Conservation (phyloP, 2,329 filamentous ascomycete species). For the Apiospora pterosperma region DNA sequence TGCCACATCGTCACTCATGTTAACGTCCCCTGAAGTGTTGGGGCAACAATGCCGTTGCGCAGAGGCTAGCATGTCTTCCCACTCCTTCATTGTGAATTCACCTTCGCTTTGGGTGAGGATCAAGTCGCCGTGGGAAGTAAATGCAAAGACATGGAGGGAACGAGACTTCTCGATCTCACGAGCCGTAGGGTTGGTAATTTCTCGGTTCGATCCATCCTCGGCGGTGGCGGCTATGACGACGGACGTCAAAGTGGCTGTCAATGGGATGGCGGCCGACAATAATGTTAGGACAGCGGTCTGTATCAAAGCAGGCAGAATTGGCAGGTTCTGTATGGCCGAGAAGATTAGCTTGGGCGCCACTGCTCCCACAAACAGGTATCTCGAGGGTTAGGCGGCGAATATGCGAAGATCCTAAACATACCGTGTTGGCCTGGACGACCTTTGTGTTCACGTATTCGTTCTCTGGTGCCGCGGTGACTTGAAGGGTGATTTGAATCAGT, state of each 20-base stretch:
- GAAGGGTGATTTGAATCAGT: conserved; percentile 78
- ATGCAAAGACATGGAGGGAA: conserved; percentile 81
- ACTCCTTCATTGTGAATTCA: conserved; percentile 69
- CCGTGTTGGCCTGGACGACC: conserved; percentile 56
- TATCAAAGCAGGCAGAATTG: conserved; percentile 76
- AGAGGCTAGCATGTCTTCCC: conserved; percentile 65
- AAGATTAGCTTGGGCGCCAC: background rate
- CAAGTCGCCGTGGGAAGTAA: conserved; percentile 70
- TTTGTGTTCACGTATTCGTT: conserved; percentile 62
- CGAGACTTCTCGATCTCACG: conserved; percentile 58
- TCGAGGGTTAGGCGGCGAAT: background rate
- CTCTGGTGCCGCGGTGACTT: conserved; percentile 66
- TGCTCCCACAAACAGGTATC: background rate
- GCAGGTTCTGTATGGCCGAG: conserved; percentile 57
- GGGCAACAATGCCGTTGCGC: conserved; percentile 64
- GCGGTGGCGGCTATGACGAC: conserved; percentile 58
- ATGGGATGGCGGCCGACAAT: conserved; percentile 76
- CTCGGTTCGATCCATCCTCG: conserved; percentile 34
- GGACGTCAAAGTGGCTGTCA: conserved; percentile 69
- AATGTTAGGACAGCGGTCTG: conserved; percentile 77
- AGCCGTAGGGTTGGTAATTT: conserved; percentile 59
- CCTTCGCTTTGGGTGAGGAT: conserved; percentile 82
- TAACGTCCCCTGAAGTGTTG: conserved; percentile 33
- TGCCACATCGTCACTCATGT: conserved; percentile 44
- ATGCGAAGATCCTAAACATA: conserved; percentile 33